These are phyloP conservation scores for Camellia japonica DNA, from an alignment of 148 eudicot genomes.

Conservation along the genomic window DNA sequence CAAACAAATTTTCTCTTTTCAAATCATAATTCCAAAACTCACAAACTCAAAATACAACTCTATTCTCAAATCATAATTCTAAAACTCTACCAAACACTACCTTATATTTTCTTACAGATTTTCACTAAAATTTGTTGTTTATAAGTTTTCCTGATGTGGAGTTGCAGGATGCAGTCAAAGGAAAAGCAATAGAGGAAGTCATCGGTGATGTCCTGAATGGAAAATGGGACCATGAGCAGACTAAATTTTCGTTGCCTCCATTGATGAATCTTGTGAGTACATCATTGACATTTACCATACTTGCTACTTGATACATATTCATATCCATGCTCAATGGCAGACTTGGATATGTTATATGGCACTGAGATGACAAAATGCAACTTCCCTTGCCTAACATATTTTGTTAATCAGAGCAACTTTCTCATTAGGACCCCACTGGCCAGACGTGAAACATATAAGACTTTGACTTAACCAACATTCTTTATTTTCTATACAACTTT, in stretches of 20 bases:
- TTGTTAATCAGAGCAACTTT: no score
- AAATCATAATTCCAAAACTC: no score
- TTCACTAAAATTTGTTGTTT: not conserved
- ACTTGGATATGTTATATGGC: not conserved
- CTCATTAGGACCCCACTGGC: no score
- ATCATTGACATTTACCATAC: not conserved
- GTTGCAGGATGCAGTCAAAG: slow-evolving; percentile 56
- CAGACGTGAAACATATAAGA: not conserved
- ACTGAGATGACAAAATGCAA: not conserved
- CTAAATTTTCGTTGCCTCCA: slow-evolving; percentile 78
- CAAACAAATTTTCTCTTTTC: no score
- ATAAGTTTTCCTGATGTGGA: not conserved
- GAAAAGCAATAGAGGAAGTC: slow-evolving; percentile 54
- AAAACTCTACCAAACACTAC: no score
- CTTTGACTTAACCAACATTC: not conserved
- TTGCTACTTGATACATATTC: not conserved
- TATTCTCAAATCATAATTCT: no score
- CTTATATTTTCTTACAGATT: not conserved
- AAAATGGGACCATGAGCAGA: slow-evolving; percentile 93
- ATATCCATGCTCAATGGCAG: not conserved
- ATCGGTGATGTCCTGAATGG: slow-evolving; percentile 62
- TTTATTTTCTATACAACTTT: not conserved
- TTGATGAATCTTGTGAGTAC: slow-evolving; percentile 82
- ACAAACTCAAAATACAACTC: no score
- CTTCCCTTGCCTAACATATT: not conserved